A percentile compares a stretch with the other conserved stretches of the same genome.
Conservation (phyloP, 1,284 basidiomycete genomes). For the Moesziomyces sp. region DNA sequence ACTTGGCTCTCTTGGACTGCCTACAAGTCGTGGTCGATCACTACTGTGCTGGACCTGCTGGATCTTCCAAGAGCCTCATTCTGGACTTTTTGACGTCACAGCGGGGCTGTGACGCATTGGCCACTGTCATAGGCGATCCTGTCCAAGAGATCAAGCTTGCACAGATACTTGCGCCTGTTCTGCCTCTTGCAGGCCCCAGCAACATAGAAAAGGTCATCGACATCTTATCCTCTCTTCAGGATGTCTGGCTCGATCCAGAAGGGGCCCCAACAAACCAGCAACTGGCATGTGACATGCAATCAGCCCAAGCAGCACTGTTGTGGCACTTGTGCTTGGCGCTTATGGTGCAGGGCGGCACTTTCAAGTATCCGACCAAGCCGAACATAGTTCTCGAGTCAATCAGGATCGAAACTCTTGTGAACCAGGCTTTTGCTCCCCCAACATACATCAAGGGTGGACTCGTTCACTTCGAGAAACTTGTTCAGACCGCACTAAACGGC, state of each 20-base stretch:
- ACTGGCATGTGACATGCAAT: not conserved
- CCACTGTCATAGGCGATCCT: conserved; percentile 6
- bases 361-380: not conserved
- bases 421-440: not conserved
- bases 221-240: conserved; percentile 15
- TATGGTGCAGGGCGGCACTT: conserved; percentile 4
- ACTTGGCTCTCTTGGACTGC: conserved; percentile 2
- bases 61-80: not conserved
- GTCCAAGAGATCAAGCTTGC: conserved; percentile 9
- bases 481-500: not conserved
- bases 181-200: conserved; percentile 7
- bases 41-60: not conserved
- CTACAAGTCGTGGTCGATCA: conserved; percentile 12
- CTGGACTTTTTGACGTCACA: conserved; percentile 10
- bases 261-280: not conserved
- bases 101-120: not conserved
- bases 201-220: conserved; percentile 1
- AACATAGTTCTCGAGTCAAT: not conserved
- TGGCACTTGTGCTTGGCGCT: conserved; percentile 18
- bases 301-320: conserved; percentile 9
- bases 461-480: conserved; percentile 6
- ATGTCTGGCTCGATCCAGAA: conserved; percentile 15
- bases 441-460: not conserved
- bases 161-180: conserved; percentile 4
- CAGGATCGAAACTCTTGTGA: not conserved